Base-by-base conservation (phyloP, 2,329 filamentous ascomycete genomes). In the Verticillium klebahnii region DNA sequence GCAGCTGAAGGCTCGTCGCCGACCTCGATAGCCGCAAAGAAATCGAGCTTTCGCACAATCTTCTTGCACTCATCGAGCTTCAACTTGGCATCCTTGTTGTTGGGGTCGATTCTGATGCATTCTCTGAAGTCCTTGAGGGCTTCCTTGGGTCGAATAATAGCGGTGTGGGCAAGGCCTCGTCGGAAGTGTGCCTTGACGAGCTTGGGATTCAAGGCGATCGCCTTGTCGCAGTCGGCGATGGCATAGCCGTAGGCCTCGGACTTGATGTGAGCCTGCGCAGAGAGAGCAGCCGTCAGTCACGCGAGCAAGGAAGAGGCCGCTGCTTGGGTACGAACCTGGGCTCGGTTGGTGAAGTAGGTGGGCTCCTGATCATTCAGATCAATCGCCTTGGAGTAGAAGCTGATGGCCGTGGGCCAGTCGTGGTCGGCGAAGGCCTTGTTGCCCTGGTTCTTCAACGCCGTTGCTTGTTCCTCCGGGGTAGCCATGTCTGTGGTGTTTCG, bases 121-220 rank as follows among this genome's bases (percentile, higher is more conserved):
- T 91, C 86, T 77, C 90, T 96, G 82, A 97, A 98, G 75, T 99
- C 95, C 71, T 89, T 88, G 45, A 97, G 83, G 19, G 95, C 95
- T 64, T 96, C 94, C 72, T 89, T 89, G 69, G 94, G 92, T 73
- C 89, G 89, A 60, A 98, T 83, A 65, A 97, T 97, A 62, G 94
- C 94, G 36, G 93, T 93, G 70, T 95, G 91, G 58, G 94, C 93
- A 29, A 96, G 86, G 59, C 94, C 95, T 78, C 95, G 88, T 73
- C 95, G 88, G 82, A 96, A 99, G 78, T 95, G 97, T 60, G 94
- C 95, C 88, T 98, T 98, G 74, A 94, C 85, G 74, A 97, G 92
- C 71, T 87, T 86, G 17, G 92, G 87, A 72, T 98, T 92, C 63
- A 98, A 81, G 73, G 96, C 92, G 71, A 98, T 88, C 17, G 95